Base-by-base conservation (phyloP, 352 stramenopile species). In the Phytopythium vexans region DNA sequence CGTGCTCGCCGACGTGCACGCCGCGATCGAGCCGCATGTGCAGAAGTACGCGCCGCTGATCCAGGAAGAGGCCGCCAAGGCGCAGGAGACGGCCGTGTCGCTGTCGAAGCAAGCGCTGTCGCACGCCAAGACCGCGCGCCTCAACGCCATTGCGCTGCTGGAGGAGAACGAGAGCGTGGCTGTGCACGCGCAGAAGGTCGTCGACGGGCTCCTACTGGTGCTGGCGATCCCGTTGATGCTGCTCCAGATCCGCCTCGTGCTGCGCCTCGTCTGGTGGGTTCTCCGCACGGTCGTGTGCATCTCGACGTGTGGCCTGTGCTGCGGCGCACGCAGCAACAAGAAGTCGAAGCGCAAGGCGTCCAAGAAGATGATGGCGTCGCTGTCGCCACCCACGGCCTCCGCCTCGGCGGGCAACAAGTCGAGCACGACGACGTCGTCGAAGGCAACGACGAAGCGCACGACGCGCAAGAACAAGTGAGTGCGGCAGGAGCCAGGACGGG, bases 121-220 rank as follows among this genome's bases (percentile, higher is more conserved):
- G 51, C 82, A 64, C 38, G 74, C 60, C 16, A 83, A 81, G 54
- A 49, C 70, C 8, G 68, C 63, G 1, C 77, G 79, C 10, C 43
- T 69, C 15, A 64, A 88, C 8, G 72, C 79, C 4, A 87, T 89
- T 33, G 51, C 59, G 31, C 42, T 83, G 27, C 64, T 92, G 44
- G 58, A 81, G 60, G 68, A 88, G 56, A 88, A 86, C 49, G 66
- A 84, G 9, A 44, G 79, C 41, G 67, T 89, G 16, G 73, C 74
- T 1, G 51, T 60, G 14, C 67, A 89, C 63, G 79, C 82, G 12
- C 79, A 86, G 56, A 79, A 74, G 56, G 82, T 89, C 41, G 71
- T 92, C 8, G 82, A 92, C 41, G 63, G 66, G 6, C 66, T 77
- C 49, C 62, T 92, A 15, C 41, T 80, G 6, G 44, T 75, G 15